phyloP scores from a whole-genome alignment of 768 basidiomycete genomes.

The Albatrellus ellisii region DNA sequence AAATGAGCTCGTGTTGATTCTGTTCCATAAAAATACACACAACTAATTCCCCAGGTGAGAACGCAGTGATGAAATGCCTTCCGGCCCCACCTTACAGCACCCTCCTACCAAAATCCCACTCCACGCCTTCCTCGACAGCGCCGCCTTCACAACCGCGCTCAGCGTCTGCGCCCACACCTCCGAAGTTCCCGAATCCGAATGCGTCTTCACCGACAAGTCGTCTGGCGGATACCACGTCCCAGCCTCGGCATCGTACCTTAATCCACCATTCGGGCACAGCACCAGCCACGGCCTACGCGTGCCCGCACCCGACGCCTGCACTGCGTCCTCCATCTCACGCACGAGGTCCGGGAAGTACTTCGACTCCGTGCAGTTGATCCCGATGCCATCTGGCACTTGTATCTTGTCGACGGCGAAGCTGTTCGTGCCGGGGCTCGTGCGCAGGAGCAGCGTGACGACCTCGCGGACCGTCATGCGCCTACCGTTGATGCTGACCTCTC shows the following conservation, averaged over 20 bases:
- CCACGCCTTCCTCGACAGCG: conserved; percentile 23
- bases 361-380: conserved; percentile 61
- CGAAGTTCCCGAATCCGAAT: too few relatives aligned
- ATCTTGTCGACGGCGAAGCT: conserved; percentile 1
- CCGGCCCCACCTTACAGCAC: conserved; percentile 50
- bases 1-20: too few relatives aligned
- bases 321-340: conserved; percentile 21
- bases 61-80: conserved; percentile 26
- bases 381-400: conserved; percentile 39
- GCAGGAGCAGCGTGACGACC: conserved; percentile 30
- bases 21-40: too few relatives aligned
- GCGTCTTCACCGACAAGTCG: conserved; percentile 9
- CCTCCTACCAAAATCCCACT: conserved; percentile 49
- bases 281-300: conserved; percentile 38
- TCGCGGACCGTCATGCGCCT: conserved; percentile 22
- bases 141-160: conserved; percentile 15
- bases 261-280: conserved; percentile 62
- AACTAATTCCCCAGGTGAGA: neutral
- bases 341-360: conserved; percentile 30
- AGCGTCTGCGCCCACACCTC: conserved; percentile 26
- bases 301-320: conserved; percentile 3
- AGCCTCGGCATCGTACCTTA: conserved; percentile 34
- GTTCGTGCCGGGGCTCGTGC: conserved; percentile 10
- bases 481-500: conserved; percentile 15
- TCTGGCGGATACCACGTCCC: conserved; percentile 27